phyloP scores from a whole-genome alignment of 2,329 filamentous ascomycete species.

The Proliferodiscus dingleyae region DNA sequence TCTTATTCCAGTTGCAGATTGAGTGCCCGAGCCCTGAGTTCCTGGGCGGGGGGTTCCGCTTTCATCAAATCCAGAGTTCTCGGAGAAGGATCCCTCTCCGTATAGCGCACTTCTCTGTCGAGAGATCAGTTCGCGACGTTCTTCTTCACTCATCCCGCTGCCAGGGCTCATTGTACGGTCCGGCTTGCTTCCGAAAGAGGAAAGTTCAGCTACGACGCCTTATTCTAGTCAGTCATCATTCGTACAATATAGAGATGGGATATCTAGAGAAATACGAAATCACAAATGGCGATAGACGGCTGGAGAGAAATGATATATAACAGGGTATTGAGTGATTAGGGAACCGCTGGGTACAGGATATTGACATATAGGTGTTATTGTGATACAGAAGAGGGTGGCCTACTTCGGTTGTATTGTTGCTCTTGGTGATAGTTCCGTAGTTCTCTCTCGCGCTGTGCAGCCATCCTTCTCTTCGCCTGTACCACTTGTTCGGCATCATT shows the following conservation, averaged over 20 bases:
- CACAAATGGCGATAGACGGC: constrained; percentile 35
- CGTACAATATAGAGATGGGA: constrained; percentile 18
- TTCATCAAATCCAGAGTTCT: constrained; percentile 65
- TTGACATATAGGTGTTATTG: constrained; percentile 33
- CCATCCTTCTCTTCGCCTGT: constrained; percentile 98
- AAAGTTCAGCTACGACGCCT: constrained; percentile 64
- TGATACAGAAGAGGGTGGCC: constrained; percentile 73
- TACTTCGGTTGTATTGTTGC: constrained; percentile 99
- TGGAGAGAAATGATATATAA: constrained; percentile 33
- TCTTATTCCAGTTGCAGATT: constrained; percentile 59
- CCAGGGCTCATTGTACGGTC: constrained; percentile 81
- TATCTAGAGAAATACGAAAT: constrained; percentile 20
- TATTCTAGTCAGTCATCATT: constrained; percentile 33
- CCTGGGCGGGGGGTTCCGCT: constrained; percentile 57
- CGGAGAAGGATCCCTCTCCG: constrained; percentile 68
- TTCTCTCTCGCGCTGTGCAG: constrained; percentile 97
- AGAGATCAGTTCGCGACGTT: constrained; percentile 90
- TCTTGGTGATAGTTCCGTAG: constrained; percentile 99
- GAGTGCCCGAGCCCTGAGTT: constrained; percentile 57
- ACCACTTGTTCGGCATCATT: constrained; percentile 97
- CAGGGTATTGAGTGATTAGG: constrained; percentile 29
- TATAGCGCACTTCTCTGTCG: constrained; percentile 94
- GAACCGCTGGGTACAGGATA: constrained; percentile 31
- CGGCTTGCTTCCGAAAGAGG: constrained; percentile 65
- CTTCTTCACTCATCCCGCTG: constrained; percentile 83